A percentile compares a stretch with the other conserved stretches of the same genome.
Conservation (phyloP, 2,329 filamentous ascomycete species). For the Trichophyton benhamiae region DNA sequence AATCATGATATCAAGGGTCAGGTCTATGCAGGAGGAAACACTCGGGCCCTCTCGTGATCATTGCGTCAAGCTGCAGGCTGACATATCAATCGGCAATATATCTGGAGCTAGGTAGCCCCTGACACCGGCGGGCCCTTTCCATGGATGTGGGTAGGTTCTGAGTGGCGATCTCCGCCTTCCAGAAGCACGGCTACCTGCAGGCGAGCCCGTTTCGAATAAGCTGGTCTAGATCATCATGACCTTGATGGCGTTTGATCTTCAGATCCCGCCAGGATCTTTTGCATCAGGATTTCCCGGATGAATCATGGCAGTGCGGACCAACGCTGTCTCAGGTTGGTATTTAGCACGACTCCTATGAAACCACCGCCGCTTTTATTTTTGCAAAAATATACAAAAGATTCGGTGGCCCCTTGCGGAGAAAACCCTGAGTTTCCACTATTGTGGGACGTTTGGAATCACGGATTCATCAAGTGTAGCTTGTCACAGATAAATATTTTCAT, state of each 20-base stretch:
- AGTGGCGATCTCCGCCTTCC: neutral
- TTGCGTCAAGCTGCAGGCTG: neutral
- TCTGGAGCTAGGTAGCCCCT: neutral
- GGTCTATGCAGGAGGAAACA: neutral
- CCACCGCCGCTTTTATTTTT: neutral
- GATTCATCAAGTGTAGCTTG: neutral
- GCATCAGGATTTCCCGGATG: neutral
- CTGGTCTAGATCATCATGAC: neutral
- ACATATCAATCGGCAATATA: neutral
- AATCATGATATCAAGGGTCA: neutral
- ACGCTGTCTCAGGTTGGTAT: neutral
- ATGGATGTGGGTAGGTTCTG: neutral
- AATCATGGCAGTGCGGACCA: neutral
- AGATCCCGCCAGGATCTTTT: neutral
- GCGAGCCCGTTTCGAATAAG: neutral
- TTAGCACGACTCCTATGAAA: neutral
- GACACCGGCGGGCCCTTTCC: neutral
- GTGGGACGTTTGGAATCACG: neutral
- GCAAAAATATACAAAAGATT: neutral
- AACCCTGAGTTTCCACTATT: neutral
- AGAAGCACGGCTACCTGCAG: neutral
- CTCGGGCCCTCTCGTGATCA: neutral
- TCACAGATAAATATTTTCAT: neutral
- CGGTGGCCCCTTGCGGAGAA: neutral
- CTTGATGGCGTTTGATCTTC: neutral